Base-by-base conservation (phyloP, 2,329 filamentous ascomycete genomes). In the Fusarium goolgardi region DNA sequence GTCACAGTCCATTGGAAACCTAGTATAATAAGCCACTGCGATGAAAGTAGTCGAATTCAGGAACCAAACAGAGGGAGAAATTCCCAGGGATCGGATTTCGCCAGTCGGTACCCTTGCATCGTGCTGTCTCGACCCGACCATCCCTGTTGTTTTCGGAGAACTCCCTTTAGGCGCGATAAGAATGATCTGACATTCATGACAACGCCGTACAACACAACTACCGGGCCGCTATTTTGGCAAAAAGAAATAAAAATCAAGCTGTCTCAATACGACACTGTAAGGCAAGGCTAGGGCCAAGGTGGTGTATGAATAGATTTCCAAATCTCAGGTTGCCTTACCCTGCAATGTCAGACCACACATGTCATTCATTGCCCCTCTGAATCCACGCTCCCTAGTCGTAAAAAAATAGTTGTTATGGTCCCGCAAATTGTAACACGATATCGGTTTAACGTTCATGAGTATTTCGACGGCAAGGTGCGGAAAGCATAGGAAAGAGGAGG, bases 281-380 rank as follows among this genome's bases (percentile, higher is more conserved):
- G 13, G 58, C 20, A 63, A 57, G 23, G 41, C 43, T 63, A 63
- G 40, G 37, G 27, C 31, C 52, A 54, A 57, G 49, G 49, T 53
- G 57, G 53, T 65, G 47, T 58, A 53, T 56, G 59, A 45, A 47
- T 56, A 47, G 23, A 29, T 67, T 61, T 39, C 50, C 45, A 65
- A 58, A 67, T 72, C 65, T 65, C 63, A 65, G 67, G 59, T 73
- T 63, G 63, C 68, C 70, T 66, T 73, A 73, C 68, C 68, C 70
- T 73, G 63, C 59, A 65, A 54, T 49, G 37, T 50, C 67, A 59
- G 53, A 27, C 43, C 21, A 63, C 35, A 56, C 39, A 32, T 64
- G 59, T 29, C 45, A 58, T 18, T 32, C 45, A 51, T 18, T 32
- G 23, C 46, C 45, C 47, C 46, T 46, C 63, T 46, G 37, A 47